phyloP scores from a whole-genome alignment of 306 rosid genomes.

The Sesbania bispinosa region DNA sequence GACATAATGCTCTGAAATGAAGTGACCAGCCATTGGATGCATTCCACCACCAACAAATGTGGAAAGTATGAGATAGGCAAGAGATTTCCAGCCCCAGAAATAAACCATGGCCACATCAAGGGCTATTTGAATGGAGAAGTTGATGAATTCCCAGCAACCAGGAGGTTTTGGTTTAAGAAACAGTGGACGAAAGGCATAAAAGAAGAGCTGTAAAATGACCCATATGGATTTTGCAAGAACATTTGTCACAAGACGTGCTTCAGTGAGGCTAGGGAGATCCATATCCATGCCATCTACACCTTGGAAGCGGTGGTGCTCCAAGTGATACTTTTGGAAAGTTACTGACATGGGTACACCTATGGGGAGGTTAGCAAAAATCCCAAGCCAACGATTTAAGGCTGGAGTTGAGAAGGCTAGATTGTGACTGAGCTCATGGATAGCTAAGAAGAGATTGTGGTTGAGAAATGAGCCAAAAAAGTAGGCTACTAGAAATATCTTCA shows the following conservation, averaged over 20 bases:
- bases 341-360: constrained; percentile 94
- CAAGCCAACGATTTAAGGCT: constrained; percentile 71
- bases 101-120: constrained; percentile 66
- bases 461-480: constrained; percentile 94
- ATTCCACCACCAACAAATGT: constrained; percentile 92
- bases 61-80: constrained; percentile 72
- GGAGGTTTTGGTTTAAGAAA: constrained; percentile 93
- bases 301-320: constrained; percentile 90
- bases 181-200: constrained; percentile 75
- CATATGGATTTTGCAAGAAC: constrained; percentile 54
- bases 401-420: constrained; percentile 93
- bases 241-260: constrained; percentile 71
- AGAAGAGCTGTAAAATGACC: constrained; percentile 88
- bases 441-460: constrained; percentile 93
- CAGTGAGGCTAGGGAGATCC: constrained; percentile 78
- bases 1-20: constrained; percentile 90
- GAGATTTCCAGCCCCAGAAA: constrained; percentile 71
- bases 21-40: constrained; percentile 99
- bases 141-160: constrained; percentile 77
- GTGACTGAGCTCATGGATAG: constrained; percentile 96
- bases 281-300: constrained; percentile 92
- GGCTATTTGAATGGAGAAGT: constrained; percentile 59
- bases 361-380: constrained; percentile 92
- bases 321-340: constrained; percentile 92
- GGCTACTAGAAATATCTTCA: constrained; percentile 68